Evolutionary conservation across 805 yeast genomes (phyloP).

Genomic region (Saturnispora quitensis): DNA sequence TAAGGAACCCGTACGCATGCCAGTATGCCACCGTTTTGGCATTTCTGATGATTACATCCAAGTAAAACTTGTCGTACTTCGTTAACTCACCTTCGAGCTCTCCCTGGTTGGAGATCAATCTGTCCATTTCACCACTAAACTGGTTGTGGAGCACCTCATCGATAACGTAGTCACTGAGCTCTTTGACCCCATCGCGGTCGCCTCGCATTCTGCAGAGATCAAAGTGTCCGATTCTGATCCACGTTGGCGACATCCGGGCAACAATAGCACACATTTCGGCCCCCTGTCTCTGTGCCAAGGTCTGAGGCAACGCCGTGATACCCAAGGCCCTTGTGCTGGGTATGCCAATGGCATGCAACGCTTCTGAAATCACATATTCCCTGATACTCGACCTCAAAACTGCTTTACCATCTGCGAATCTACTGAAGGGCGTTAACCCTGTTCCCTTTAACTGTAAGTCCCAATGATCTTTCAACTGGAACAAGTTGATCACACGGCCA

Average conservation of each 20-base stretch:
- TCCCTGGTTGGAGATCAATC: conserved; percentile 3
- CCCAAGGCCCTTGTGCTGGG: conserved; percentile 83
- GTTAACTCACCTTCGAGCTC: conserved; percentile 28
- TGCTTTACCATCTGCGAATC: conserved; percentile 97
- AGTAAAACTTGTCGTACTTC: conserved; percentile 60
- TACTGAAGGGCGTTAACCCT: conserved; percentile 83
- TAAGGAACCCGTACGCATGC: conserved; percentile 88
- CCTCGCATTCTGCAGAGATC: conserved; percentile 72
- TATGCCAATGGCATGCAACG: conserved; percentile 68
- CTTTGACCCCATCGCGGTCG: conserved; percentile 52
- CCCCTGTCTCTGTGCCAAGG: conserved; percentile 62
- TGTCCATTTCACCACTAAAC: conserved; percentile 21
- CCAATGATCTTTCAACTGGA: conserved; percentile 45
- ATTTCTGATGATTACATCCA: conserved; percentile 63
- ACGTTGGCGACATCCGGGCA: conserved; percentile 70
- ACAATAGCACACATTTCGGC: conserved; percentile 82
- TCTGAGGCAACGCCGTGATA: conserved; percentile 60
- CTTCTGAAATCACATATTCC: conserved; percentile 80
- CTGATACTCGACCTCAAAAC: conserved; percentile 80
- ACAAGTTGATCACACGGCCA: conserved; percentile 80
- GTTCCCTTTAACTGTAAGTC: conserved; percentile 87
- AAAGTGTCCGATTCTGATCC: conserved; percentile 86
- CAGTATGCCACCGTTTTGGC: conserved; percentile 73
- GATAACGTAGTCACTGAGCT: conserved; percentile 65
- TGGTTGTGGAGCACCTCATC: conserved; percentile 40